Conservation (phyloP, 2,329 filamentous ascomycete species). For the Chaetomiaceae sp. region DNA sequence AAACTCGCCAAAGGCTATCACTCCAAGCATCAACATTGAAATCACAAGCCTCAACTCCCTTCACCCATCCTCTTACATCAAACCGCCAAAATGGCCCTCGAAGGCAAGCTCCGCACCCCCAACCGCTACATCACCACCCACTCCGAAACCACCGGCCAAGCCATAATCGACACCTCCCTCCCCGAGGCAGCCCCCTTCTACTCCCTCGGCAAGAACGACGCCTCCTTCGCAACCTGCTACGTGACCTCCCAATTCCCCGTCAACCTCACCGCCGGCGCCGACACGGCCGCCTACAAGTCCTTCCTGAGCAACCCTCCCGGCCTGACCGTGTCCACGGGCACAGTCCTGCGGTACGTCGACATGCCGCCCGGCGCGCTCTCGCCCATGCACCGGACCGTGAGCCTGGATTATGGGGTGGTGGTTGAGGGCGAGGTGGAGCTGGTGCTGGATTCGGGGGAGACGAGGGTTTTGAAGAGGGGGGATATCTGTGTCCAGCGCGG, state of each 20-base stretch:
- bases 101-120: background rate
- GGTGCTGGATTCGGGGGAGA: slow-evolving; percentile 44
- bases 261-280: slow-evolving; percentile 1
- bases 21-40: no score
- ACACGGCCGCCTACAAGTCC: background rate
- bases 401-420: slow-evolving; percentile 39
- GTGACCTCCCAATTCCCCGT: background rate
- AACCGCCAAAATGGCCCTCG: background rate
- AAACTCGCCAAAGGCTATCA: no score
- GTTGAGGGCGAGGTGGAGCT: slow-evolving; percentile 47
- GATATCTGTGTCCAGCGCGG: slow-evolving; percentile 47
- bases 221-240: background rate
- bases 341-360: slow-evolving; percentile 8
- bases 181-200: background rate
- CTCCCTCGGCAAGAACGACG: background rate
- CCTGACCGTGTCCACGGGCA: background rate
- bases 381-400: slow-evolving; percentile 20
- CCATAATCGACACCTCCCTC: slow-evolving; percentile 1
- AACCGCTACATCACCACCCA: slow-evolving; percentile 11
- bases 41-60: no score
- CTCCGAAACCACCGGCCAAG: background rate
- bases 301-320: slow-evolving; percentile 2
- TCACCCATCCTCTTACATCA: background rate
- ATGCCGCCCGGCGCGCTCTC: slow-evolving; percentile 1
- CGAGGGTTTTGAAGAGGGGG: slow-evolving; percentile 38